A percentile compares a stretch with the other conserved stretches of the same genome.
Conservation (phyloP, 345 rosid species). For the Stellera chamaejasme region DNA sequence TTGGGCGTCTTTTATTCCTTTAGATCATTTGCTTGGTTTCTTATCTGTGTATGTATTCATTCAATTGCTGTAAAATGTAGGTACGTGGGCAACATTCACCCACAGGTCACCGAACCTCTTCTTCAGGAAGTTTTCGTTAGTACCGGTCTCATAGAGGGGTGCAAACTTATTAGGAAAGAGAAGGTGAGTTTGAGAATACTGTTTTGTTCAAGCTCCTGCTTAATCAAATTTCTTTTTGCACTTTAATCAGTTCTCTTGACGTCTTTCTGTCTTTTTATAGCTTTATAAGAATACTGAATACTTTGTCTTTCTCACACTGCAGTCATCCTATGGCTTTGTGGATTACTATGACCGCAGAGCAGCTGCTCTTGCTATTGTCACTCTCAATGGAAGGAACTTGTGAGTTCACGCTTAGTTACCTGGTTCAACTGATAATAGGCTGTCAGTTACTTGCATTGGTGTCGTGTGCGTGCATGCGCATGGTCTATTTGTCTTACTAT, state of each 20-base stretch:
- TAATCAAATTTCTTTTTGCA: background rate
- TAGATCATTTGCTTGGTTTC: slow-evolving; percentile 8
- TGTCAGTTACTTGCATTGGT: background rate
- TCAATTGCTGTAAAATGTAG: slow-evolving; percentile 22
- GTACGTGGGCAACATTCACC: slow-evolving; percentile 67
- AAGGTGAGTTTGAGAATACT: slow-evolving; percentile 32
- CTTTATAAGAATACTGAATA: background rate
- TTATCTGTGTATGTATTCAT: background rate
- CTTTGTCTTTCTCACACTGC: slow-evolving; percentile 10
- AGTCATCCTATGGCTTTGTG: slow-evolving; percentile 93
- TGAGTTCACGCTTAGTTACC: slow-evolving; percentile 21
- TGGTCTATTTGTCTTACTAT: background rate
- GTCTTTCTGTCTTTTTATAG: slow-evolving; percentile 2
- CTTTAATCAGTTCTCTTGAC: background rate
- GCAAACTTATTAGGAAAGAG: slow-evolving; percentile 65
- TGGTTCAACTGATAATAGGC: too few relatives aligned
- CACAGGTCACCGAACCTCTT: slow-evolving; percentile 58
- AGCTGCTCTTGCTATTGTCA: slow-evolving; percentile 71
- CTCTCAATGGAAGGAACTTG: slow-evolving; percentile 87
- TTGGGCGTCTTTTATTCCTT: slow-evolving; percentile 7
- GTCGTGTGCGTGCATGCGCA: background rate
- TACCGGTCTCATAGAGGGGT: slow-evolving; percentile 62
- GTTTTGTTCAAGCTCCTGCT: background rate
- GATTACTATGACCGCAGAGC: slow-evolving; percentile 89
- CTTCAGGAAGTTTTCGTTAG: slow-evolving; percentile 62